Base-by-base conservation (phyloP, 2,329 filamentous ascomycete species). In the Colletotrichum liaoningense region DNA sequence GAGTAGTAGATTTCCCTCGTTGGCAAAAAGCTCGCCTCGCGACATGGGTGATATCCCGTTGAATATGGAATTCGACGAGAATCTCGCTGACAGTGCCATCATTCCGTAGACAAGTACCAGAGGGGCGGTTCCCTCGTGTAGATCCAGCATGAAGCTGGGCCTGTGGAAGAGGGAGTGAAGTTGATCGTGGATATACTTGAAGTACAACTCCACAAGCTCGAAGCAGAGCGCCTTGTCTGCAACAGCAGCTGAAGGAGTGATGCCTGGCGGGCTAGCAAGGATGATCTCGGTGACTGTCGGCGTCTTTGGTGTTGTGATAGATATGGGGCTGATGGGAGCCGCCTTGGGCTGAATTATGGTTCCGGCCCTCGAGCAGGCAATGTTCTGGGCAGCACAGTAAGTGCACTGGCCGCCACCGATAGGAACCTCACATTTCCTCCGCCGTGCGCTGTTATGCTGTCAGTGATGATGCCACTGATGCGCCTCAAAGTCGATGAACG, bases 131-230 rank as follows among this genome's bases (percentile, higher is more conserved):
- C 77, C 78, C 22, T 79, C 72, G 26, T 74, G 63, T 5, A 79
- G 68, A 57, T 79, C 77, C 12, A 76, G 67, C 68, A 76, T 74
- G 64, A 76, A 76, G 69, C 77, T 78, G 4, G 78, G 78, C 33
- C 77, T 75, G 71, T 82, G 81, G 72, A 81, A 81, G 46, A 82
- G 74, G 8, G 79, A 79, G 73, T 82, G 80, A 12, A 80, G 79
- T 67, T 80, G 77, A 46, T 81, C 80, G 64, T 82, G 80, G 26
- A 82, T 81, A 58, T 78, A 79, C 49, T 76, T 74, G 59, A 82
- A 78, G 62, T 84, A 82, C 5, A 81, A 74, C 54, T 82, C 79
- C 5, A 81, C 78, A 26, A 79, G 72, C 67, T 79, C 77, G 54
- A 73, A 74, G 38, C 74, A 75, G 4, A 75, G 57, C 1, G 74